phyloP scores from a whole-genome alignment of 352 stramenopile genomes.

The Globisporangium ultimum region DNA sequence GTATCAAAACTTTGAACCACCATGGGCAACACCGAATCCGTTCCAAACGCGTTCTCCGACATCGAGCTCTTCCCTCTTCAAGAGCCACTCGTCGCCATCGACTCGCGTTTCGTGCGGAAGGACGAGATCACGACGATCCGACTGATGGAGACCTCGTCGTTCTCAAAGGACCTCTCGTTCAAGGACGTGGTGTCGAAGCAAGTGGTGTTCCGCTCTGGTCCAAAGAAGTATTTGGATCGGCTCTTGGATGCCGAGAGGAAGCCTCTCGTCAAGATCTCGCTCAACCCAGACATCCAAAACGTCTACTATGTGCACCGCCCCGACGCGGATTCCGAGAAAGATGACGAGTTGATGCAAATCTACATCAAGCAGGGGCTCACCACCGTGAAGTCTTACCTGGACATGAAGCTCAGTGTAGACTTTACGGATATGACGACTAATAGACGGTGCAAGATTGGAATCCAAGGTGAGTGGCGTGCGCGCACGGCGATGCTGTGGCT shows the following conservation, averaged over 20 bases:
- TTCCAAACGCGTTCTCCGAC: constrained; percentile 3
- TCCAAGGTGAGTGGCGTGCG: constrained; percentile 5
- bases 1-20: too few relatives aligned
- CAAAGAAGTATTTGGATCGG: not conserved
- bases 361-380: constrained; percentile 6
- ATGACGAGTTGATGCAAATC: constrained; percentile 3
- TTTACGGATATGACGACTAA: constrained; percentile 8
- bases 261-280: not conserved
- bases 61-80: constrained; percentile 1
- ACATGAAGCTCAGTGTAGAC: constrained; percentile 7
- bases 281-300: constrained; percentile 1
- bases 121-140: not conserved
- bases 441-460: constrained; percentile 5
- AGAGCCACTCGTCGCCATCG: constrained; percentile 3
- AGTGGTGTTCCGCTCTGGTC: not conserved
- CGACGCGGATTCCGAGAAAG: not conserved
- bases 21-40: constrained; percentile 6
- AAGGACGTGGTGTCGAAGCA: constrained; percentile 2
- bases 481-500: constrained; percentile 9
- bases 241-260: constrained; percentile 1
- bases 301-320: constrained; percentile 5
- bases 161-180: constrained; percentile 9
- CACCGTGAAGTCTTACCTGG: not conserved
- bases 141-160: not conserved
- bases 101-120: constrained; percentile 7